Evolutionary conservation across 306 rosid genomes (phyloP).

Genomic region (Castanea crenata): DNA sequence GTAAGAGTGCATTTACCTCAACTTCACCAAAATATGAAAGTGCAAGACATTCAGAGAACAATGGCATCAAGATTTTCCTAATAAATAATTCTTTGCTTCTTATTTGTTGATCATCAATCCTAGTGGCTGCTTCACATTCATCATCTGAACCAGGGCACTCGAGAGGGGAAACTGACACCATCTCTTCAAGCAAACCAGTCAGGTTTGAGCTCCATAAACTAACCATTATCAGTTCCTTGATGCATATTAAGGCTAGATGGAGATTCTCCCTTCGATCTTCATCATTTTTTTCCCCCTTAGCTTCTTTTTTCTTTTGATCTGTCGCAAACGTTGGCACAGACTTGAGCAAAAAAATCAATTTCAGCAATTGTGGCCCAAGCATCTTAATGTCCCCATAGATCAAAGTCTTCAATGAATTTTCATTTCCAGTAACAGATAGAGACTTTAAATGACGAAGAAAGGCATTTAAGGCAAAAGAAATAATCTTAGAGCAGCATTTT

Average conservation of each 20-base stretch:
- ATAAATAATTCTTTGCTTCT: conserved; percentile 34
- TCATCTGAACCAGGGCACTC: conserved; percentile 6
- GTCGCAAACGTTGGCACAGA: conserved; percentile 10
- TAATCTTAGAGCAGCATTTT: conserved; percentile 22
- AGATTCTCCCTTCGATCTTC: conserved; percentile 33
- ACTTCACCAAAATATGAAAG: conserved; percentile 26
- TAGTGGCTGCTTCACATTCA: conserved; percentile 21
- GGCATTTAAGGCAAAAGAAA: conserved; percentile 27
- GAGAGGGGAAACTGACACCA: conserved; percentile 18
- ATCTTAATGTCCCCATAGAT: conserved; percentile 32
- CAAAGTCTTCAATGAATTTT: conserved; percentile 30
- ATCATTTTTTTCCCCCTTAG: conserved; percentile 33
- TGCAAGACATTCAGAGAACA: conserved; percentile 33
- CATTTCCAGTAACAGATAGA: conserved; percentile 15
- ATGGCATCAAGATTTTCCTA: conserved; percentile 30
- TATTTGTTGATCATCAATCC: conserved; percentile 26
- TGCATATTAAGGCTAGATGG: conserved; percentile 34
- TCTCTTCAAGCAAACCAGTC: conserved; percentile 36
- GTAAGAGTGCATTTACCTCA: conserved; percentile 24
- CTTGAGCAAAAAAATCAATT: conserved; percentile 24
- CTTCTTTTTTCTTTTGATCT: conserved; percentile 34
- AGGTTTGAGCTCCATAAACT: conserved; percentile 11
- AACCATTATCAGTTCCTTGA: conserved; percentile 36
- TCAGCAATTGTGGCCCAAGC: conserved; percentile 34
- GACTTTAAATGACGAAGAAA: conserved; percentile 30